phyloP scores from a whole-genome alignment of 768 basidiomycete genomes.

The Austroboletus eburneus region DNA sequence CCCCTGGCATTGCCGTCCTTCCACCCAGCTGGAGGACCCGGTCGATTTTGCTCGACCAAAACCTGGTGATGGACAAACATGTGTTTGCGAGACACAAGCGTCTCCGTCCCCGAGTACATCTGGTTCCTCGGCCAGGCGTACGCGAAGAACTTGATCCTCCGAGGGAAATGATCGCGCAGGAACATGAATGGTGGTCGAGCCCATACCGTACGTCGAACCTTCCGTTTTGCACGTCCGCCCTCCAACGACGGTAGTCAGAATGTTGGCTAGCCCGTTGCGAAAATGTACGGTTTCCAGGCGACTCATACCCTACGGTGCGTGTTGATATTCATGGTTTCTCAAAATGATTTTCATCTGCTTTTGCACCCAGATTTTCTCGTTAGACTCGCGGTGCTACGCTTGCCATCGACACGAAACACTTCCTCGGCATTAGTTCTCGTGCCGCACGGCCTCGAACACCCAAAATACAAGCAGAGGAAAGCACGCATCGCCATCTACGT shows the following conservation, averaged over 20 bases:
- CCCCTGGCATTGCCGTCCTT: constrained; percentile 39
- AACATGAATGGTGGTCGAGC: constrained; percentile 66
- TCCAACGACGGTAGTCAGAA: constrained; percentile 53
- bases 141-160: constrained; percentile 33
- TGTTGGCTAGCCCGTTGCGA: constrained; percentile 64
- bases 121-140: constrained; percentile 26
- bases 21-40: constrained; percentile 38
- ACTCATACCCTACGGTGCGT: constrained; percentile 55
- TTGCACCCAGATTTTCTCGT: constrained; percentile 56
- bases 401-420: constrained; percentile 31
- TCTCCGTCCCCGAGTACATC: constrained; percentile 45
- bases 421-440: constrained; percentile 32
- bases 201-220: constrained; percentile 57
- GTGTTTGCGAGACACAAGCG: constrained; percentile 54
- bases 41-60: constrained; percentile 63
- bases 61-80: constrained; percentile 50
- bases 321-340: neutral
- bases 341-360: neutral
- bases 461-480: constrained; percentile 48
- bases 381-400: constrained; percentile 49
- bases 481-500: constrained; percentile 49
- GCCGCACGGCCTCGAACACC: constrained; percentile 67
- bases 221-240: neutral
- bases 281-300: constrained; percentile 47
- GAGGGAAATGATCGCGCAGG: constrained; percentile 58